phyloP scores from a whole-genome alignment of 2,329 filamentous ascomycete species.

The Fusarium chlamydosporum region DNA sequence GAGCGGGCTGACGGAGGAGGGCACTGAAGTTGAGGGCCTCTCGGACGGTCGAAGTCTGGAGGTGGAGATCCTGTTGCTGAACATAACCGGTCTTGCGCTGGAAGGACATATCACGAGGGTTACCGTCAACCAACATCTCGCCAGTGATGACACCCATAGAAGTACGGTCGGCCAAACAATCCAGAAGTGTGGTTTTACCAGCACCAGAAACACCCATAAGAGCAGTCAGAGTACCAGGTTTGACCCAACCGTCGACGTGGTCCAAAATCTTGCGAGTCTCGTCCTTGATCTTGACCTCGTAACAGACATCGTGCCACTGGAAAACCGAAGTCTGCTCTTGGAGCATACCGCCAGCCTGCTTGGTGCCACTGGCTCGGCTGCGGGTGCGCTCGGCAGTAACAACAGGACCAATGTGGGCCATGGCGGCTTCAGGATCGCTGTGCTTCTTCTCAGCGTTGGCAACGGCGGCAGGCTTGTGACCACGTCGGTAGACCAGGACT shows the following conservation, averaged over 20 bases:
- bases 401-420: slow-evolving; percentile 64
- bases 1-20: slow-evolving; percentile 83
- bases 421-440: slow-evolving; percentile 70
- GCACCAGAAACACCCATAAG: slow-evolving; percentile 93
- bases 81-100: slow-evolving; percentile 94
- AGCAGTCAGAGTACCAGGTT: slow-evolving; percentile 89
- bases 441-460: slow-evolving; percentile 73
- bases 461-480: slow-evolving; percentile 71
- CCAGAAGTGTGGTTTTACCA: slow-evolving; percentile 92
- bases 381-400: slow-evolving; percentile 61
- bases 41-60: slow-evolving; percentile 86
- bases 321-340: slow-evolving; percentile 79
- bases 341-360: slow-evolving; percentile 62
- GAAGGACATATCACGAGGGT: slow-evolving; percentile 82
- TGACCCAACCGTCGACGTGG: slow-evolving; percentile 92
- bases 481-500: slow-evolving; percentile 80
- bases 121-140: slow-evolving; percentile 79
- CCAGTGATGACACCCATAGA: slow-evolving; percentile 91
- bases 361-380: slow-evolving; percentile 50
- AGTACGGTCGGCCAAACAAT: slow-evolving; percentile 86
- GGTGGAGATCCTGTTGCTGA: slow-evolving; percentile 92
- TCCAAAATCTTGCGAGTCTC: slow-evolving; percentile 83
- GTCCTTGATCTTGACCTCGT: slow-evolving; percentile 81
- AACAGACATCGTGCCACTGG: slow-evolving; percentile 88
- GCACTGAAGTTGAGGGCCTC: slow-evolving; percentile 91